Evolutionary conservation across 345 rosid species (phyloP), one percentile per base, ranked within the genome.

Genomic region (Euclidium syriacum): DNA sequence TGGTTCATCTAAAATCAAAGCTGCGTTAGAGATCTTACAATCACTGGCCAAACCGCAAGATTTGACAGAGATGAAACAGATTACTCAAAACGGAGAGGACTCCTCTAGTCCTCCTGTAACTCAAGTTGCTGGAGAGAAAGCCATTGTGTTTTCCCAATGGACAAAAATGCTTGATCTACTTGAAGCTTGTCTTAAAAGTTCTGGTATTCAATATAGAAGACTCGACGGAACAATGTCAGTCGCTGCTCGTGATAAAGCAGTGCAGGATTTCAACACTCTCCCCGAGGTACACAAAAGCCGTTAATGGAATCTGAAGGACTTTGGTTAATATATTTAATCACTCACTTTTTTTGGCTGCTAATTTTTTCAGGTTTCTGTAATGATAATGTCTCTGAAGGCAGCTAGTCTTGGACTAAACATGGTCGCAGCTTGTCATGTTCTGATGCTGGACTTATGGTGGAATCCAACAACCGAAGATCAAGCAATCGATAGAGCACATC

Each of bases 221-320:
- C 97, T 94, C 34, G 99, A 94, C 75, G 99, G 99, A 60, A 94
- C 96, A 58, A 90, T 94, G 99, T 87, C 99, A 20, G 92, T 94
- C 67, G 61, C 70, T 71, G 88, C 97, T 32, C 78, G 97, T 67
- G 99, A 94, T 76, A 94, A 84, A 82, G 99, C 97, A 30, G 95
- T 90, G 68, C 85, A 90, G 73, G 99, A 94, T 80, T 94, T 94
- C 53, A 94, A 94, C 75, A 75, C 84, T 34, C 78, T 78, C 15
- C 99, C 99, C 1, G 96, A 94, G 97, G 99, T 94, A 63, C 62
- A 72, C 73, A 17, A 36, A 26, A 63, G 63, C 49, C 33, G 11
- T 56, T 55, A 41, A 14, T 57, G 18, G 20, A 35, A 41, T 42
- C 35, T 42, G 35, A 12, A 49, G n/a, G 33, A 33, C 33, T 61